Percentiles rank a stretch among this genome's conserved stretches.
phyloP scores from a whole-genome alignment of 345 rosid species.

The Arabidopsis arenosa region DNA sequence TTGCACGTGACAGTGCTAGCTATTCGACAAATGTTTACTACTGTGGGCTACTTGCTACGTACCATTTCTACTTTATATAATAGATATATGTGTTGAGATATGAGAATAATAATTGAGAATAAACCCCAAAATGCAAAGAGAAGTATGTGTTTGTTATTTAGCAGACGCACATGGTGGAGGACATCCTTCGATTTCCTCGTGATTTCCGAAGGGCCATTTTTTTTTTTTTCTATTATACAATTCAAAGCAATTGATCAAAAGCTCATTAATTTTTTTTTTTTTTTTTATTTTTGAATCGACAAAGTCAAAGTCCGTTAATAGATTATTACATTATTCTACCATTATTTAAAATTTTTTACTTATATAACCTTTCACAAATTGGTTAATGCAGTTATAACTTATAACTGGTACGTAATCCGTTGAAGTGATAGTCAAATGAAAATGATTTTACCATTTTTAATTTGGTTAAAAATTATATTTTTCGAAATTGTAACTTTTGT shows the following conservation, averaged over 20 bases:
- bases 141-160: conserved; percentile 45
- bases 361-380: background rate
- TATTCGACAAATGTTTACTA: conserved; percentile 40
- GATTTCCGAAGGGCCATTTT: conserved; percentile 41
- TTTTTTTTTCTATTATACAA: background rate
- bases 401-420: background rate
- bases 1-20: conserved; percentile 40
- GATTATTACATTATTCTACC: conserved; percentile 6
- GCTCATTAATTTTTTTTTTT: no score
- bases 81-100: conserved; percentile 25
- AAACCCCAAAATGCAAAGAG: conserved; percentile 35
- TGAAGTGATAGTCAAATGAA: background rate
- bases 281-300: no score
- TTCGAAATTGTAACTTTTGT: background rate
- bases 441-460: background rate
- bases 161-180: conserved; percentile 44
- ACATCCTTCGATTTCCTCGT: conserved; percentile 47
- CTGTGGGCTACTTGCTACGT: conserved; percentile 32
- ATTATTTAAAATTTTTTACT: background rate
- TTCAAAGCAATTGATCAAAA: background rate
- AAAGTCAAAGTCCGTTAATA: background rate
- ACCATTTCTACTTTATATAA: conserved; percentile 20
- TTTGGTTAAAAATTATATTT: background rate
- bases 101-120: conserved; percentile 33
- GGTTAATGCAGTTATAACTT: conserved; percentile 4